Evolutionary conservation across 2,329 filamentous ascomycete species (phyloP).

Genomic region (Cladophialophora immunda): DNA sequence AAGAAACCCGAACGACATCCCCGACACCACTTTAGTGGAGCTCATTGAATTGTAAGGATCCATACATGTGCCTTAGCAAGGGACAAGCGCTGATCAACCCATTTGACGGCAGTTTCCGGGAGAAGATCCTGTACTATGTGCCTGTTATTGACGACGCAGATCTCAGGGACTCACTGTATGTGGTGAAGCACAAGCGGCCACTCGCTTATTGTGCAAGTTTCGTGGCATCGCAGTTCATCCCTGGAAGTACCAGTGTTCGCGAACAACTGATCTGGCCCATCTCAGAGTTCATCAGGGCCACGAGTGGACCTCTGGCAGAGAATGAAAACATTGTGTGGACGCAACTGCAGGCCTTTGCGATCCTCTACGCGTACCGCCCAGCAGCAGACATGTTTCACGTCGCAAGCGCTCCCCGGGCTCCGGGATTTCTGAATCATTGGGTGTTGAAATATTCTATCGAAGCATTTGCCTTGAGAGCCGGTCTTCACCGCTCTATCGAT

Average conservation of each 20-base stretch:
- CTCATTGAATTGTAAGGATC: slow-evolving; percentile 24
- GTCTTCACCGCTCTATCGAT: slow-evolving; percentile 26
- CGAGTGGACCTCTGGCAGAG: slow-evolving; percentile 63
- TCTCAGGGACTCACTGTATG: slow-evolving; percentile 8
- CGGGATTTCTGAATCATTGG: slow-evolving; percentile 22
- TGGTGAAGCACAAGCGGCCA: slow-evolving; percentile 14
- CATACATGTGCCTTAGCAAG: not conserved
- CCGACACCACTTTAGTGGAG: slow-evolving; percentile 16
- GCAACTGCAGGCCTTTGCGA: slow-evolving; percentile 22
- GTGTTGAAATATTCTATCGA: slow-evolving; percentile 23
- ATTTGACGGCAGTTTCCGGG: slow-evolving; percentile 9
- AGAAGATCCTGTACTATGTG: slow-evolving; percentile 25
- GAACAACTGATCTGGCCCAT: slow-evolving; percentile 67
- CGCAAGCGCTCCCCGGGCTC: not conserved
- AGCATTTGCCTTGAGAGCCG: slow-evolving; percentile 18
- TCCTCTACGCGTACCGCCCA: slow-evolving; percentile 26
- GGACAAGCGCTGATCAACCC: not conserved
- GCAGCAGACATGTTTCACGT: slow-evolving; percentile 18
- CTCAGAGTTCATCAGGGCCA: slow-evolving; percentile 84
- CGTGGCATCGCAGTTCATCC: slow-evolving; percentile 22
- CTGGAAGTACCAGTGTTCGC: slow-evolving; percentile 21
- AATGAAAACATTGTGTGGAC: slow-evolving; percentile 20
- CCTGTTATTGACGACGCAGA: slow-evolving; percentile 27
- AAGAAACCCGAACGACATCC: not conserved
- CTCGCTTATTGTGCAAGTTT: slow-evolving; percentile 26